These are phyloP conservation scores for Gynochthodes officinalis DNA, from an alignment of 257 asterid species.

Conservation along the genomic window DNA sequence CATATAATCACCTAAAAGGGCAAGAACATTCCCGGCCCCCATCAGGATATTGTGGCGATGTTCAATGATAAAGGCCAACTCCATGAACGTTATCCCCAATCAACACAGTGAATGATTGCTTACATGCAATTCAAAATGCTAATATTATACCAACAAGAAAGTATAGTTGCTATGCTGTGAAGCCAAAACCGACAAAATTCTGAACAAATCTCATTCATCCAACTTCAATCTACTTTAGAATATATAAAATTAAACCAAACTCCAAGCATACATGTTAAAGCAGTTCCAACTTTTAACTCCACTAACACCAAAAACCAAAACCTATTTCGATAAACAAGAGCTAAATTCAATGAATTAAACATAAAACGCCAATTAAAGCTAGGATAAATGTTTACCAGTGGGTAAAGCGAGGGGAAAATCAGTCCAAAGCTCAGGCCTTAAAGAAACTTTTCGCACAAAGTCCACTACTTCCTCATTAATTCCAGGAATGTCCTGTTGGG, in stretches of 20 bases:
- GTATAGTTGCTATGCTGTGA: neutral
- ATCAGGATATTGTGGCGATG: neutral
- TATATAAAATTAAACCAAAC: neutral
- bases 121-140: neutral
- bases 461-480: constrained; percentile 54
- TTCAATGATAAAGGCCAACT: neutral
- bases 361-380: neutral
- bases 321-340: too few relatives aligned
- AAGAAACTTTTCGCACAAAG: constrained; percentile 47
- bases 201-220: neutral
- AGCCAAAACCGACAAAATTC: neutral
- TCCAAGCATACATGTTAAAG: neutral
- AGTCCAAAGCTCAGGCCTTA: constrained; percentile 66
- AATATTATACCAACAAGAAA: neutral
- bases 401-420: constrained; percentile 66
- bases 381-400: constrained; percentile 36
- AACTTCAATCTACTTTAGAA: neutral
- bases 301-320: neutral
- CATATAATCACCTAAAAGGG: neutral
- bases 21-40: neutral
- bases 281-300: constrained; percentile 2
- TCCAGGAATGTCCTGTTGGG: constrained; percentile 37
- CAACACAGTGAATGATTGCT: neutral
- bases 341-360: neutral
- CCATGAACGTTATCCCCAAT: neutral